Base-by-base conservation (phyloP, 106 monocot species). In the Xerophyta viscosa region DNA sequence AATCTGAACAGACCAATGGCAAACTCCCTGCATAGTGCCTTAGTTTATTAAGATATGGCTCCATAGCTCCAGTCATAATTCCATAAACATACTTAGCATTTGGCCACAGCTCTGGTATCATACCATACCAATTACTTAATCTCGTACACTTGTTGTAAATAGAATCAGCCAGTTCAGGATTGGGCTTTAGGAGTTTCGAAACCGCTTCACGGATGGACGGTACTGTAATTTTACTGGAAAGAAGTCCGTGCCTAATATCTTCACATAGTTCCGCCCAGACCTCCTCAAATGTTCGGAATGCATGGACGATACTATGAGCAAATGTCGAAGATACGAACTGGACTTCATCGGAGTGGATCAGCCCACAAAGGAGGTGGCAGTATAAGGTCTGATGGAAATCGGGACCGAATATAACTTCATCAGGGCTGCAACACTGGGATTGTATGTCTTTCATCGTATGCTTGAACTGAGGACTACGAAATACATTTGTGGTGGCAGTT, bases 61-160 rank as follows among this genome's bases (percentile, higher is more conserved):
- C 57, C 83, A 83, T 83, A 4, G 83, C 74, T 2, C 83, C 83
- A 0, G 77, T 83, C 74, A 83, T 66, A 5, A 83, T 78, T 6
- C 69, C 64, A 47, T 70, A 78, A 8, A 78, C 13, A 66, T 78
- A 83, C 58, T 83, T 83, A 31, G 77, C 83, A 36, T 77, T 78
- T 2, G 83, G 83, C 83, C 77, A 83, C 22, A 83, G 60, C 41
- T 15, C 14, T 0, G 77, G 83, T 3, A 83, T 62, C 56, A 44
- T 27, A 0, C 50, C 27, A 8, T 27, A 0, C 83, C 83, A 83
- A n/a, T 44, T 27, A 9, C 3, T 18, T 3, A 83, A 60, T 57
- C 54, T 66, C 47, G 24, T 20, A 57, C 77, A 83, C 27, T 30
- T 54, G 13, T 31, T 50, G 29, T 56, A 24, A 0, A 78, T 60